Base-by-base conservation (phyloP, 208 protist species). In the Trypanosoma rangeli region DNA sequence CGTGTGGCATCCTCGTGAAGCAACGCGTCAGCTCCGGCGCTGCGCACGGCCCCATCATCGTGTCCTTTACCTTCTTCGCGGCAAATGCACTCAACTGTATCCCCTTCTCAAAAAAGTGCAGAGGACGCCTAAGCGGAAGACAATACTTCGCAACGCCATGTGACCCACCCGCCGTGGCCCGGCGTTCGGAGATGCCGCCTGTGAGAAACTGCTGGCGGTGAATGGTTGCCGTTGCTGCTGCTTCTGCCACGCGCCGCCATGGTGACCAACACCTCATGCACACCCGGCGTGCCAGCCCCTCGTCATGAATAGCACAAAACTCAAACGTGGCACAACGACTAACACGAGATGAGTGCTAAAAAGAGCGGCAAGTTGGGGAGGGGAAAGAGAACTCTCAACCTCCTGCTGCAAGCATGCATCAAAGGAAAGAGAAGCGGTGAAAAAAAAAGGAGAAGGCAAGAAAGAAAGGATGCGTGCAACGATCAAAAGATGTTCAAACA, bases 1-100 rank as follows among this genome's bases (percentile, higher is more conserved):
- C 60, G 52, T 7, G 63, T 64, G 1, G 76, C 82, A 61, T 71
- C 78, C 22, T 57, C 20, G 1, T 60, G 55, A 12, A 64, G 49
- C 16, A 22, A 8, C 0, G 15, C 1, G 0, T 4, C 26, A 1
- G 28, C 35, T 12, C 50, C 31, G 8, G 13, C 16, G 5, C 24
- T 26, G 26, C 9, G 26, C 4, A 31, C 15, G 35, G 20, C 44
- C 39, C 3, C 56, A 24, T 53, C 18, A 37, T 33, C 26, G 18
- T 31, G 28, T n/a, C 18, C 52, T 35, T 53, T 57, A 26, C 35
- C 18, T 15, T 24, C 37, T 37, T 15, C 46, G 57, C 28, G 20
- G 10, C 22, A n/a, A 46, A 7, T 39, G 15, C 16, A 22, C 31
- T 18, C 24, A 57, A 9, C 35, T 8, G 18, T 22, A 0, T 26